A percentile compares a stretch with the other conserved stretches of the same genome.
Conservation (phyloP, 2,329 filamentous ascomycete genomes). For the Celoporthe dispersa region DNA sequence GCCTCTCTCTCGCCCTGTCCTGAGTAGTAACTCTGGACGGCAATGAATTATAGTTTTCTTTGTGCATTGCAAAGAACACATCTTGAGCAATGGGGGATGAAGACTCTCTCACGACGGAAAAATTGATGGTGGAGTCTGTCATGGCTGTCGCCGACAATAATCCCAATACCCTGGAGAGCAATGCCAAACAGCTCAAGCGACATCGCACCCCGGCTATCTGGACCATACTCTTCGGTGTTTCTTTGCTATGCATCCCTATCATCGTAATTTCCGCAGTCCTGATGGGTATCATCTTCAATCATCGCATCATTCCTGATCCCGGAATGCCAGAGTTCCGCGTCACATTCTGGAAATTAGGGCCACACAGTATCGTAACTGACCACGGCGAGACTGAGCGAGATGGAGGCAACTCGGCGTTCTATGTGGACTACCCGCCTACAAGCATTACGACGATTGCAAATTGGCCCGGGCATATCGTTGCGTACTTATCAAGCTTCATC, state of each 20-base stretch:
- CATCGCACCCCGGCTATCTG: background rate
- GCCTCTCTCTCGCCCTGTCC: too few species aligned
- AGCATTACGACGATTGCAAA: slow-evolving; percentile 1
- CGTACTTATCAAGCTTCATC: background rate
- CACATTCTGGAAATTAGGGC: background rate
- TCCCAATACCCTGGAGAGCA: background rate
- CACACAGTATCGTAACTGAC: background rate
- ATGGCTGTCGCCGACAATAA: background rate
- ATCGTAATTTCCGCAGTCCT: background rate
- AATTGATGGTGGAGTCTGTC: background rate
- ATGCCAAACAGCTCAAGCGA: background rate
- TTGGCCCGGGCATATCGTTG: background rate
- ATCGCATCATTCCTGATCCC: background rate
- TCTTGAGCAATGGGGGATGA: background rate
- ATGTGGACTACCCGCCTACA: slow-evolving; percentile 2
- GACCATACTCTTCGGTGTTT: background rate
- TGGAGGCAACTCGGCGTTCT: background rate
- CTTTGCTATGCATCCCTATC: background rate
- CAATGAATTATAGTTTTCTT: background rate
- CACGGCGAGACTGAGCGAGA: background rate
- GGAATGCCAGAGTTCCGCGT: slow-evolving; percentile 1
- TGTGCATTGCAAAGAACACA: background rate
- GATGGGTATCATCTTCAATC: background rate
- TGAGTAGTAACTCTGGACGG: background rate
- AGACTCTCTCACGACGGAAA: background rate